Evolutionary conservation across 140 eudicot species (phyloP).

Genomic region (Oenanthe javanica): DNA sequence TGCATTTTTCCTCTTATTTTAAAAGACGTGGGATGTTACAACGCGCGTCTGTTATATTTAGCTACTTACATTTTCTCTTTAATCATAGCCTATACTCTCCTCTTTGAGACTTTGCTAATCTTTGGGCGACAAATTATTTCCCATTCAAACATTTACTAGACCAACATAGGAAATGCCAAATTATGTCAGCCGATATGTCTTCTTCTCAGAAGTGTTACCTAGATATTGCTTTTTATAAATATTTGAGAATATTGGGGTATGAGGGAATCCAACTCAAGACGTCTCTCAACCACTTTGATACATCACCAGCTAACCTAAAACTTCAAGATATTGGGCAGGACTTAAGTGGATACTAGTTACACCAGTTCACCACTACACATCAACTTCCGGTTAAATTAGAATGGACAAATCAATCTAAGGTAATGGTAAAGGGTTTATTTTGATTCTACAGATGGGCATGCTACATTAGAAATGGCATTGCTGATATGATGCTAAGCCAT

Average conservation of each 20-base stretch:
- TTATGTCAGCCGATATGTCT: not conserved
- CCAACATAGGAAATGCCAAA: not conserved
- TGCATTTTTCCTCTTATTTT: too few relatives aligned
- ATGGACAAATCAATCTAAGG: not conserved
- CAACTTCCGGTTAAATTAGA: not conserved
- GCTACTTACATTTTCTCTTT: not conserved
- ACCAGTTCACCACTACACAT: not conserved
- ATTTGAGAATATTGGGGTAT: not conserved
- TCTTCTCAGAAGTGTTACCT: not conserved
- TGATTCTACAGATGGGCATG: not conserved
- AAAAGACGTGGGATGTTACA: too few relatives aligned
- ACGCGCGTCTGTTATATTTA: not conserved
- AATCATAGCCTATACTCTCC: not conserved
- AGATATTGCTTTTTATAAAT: not conserved
- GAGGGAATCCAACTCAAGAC: not conserved
- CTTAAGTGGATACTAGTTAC: too few relatives aligned
- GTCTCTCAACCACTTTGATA: too few relatives aligned
- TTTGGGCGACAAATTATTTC: not conserved
- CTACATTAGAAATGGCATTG: not conserved
- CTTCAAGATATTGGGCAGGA: too few relatives aligned
- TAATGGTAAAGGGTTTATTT: not conserved
- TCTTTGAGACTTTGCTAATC: not conserved
- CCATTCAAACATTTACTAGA: not conserved
- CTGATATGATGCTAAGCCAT: not conserved
- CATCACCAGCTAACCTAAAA: too few relatives aligned